Evolutionary conservation across 2,329 filamentous ascomycete species (phyloP), one percentile per base, ranked within the genome.

Genomic region (Xylariaceae sp.): DNA sequence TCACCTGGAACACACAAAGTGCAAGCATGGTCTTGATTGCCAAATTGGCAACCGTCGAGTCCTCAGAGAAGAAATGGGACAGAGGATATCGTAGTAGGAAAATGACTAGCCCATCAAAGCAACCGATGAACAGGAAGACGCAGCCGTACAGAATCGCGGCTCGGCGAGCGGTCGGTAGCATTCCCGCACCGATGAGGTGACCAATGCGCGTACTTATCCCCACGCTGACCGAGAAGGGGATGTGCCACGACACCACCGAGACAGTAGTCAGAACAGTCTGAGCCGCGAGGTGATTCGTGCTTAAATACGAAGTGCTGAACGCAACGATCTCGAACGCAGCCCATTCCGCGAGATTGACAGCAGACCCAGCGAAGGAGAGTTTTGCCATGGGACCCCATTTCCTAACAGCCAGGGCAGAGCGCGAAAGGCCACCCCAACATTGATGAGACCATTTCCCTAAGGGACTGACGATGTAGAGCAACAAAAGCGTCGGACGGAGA

Each of bases 361-460:
- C 61, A 5, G 67, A 65, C 0, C 72, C 71, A 1, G 72, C 69
- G 3, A 64, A 51, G 10, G 71, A 72, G 11, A 74, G 57, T 4
- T 60, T 58, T n/a, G 68, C 44, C 65, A 72, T 71, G 5, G 65
- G 62, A 3, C 68, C 63, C 73, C 72, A 76, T 36, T 70, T 66
- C 3, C 58, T 58, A 42, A 50, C 7, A 3, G 47, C 45, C 14
- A 72, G 47, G 1, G 66, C 66, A 3, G 62, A 54, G 2, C 61
- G 53, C 9, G 71, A 71, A 39, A 73, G 68, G 0, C 72, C 71
- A 3, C 67, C 67, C 74, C 74, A 75, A 63, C 75, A 78, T 52
- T 68, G 62, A 38, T 62, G 67, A 10, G 65, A 66, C 63, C 63
- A 67, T 32, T 69, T 66, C 6, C 71, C 72, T 0, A 54, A 59